Evolutionary conservation across 495 filamentous ascomycete species (phyloP).

Genomic region (Aspergillus nanangensis): DNA sequence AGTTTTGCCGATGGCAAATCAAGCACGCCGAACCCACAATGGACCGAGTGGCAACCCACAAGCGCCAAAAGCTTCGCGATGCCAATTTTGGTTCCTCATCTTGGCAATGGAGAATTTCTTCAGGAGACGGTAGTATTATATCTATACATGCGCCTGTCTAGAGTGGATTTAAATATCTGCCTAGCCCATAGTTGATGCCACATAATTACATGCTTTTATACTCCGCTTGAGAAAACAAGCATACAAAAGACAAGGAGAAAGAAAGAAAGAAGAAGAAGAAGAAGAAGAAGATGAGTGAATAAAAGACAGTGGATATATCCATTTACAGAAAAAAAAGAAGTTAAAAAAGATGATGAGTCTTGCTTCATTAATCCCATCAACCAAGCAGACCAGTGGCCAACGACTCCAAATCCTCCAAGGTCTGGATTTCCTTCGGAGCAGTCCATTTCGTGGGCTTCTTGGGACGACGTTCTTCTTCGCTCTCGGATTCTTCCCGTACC

Average conservation of each 20-base stretch:
- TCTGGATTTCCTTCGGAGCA: constrained; percentile 65
- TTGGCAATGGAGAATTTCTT: too few species aligned
- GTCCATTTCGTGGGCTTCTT: constrained; percentile 41
- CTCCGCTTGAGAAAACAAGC: too few species aligned
- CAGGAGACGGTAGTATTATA: too few species aligned
- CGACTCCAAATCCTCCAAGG: constrained; percentile 83
- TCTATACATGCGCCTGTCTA: too few species aligned
- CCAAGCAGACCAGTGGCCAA: constrained; percentile 79
- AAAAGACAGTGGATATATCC: constrained; percentile 34
- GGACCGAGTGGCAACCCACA: too few species aligned
- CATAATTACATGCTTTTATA: too few species aligned
- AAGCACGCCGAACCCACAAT: too few species aligned
- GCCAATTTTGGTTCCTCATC: too few species aligned
- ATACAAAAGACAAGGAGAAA: constrained; percentile 49
- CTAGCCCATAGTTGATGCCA: too few species aligned
- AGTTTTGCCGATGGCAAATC: too few species aligned
- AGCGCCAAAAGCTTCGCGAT: too few species aligned
- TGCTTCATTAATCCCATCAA: constrained; percentile 18
- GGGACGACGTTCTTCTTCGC: constrained; percentile 38
- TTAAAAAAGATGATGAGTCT: constrained; percentile 5
- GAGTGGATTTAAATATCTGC: too few species aligned
- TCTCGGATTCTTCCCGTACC: constrained; percentile 24
- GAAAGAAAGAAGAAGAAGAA: constrained; percentile 45
- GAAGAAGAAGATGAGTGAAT: constrained; percentile 49
- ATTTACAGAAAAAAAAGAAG: not conserved